phyloP scores from a whole-genome alignment of 257 asterid genomes.

The Solanum etuberosum region DNA sequence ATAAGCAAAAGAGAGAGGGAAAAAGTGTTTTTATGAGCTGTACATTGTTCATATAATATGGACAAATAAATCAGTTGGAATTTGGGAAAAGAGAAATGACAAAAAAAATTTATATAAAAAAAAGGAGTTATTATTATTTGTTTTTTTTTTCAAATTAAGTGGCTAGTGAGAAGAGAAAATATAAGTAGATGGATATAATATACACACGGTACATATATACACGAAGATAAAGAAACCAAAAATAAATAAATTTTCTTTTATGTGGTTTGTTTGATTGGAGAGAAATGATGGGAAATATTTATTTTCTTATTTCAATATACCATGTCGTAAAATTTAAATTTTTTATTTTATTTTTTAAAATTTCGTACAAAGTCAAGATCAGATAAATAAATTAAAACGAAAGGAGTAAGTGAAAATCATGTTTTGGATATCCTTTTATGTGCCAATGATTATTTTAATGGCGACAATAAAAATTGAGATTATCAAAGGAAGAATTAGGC shows the following conservation, averaged over 20 bases:
- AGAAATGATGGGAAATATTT: neutral
- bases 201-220: neutral
- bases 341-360: fast-evolving
- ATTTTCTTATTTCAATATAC: too few relatives aligned
- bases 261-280: neutral
- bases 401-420: too few relatives aligned
- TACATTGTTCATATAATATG: neutral
- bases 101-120: neutral
- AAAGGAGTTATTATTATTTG: neutral
- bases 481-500: too few relatives aligned
- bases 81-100: neutral
- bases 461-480: too few relatives aligned
- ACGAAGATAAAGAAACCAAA: neutral
- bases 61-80: neutral
- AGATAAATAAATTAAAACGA: fast-evolving
- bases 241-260: neutral
- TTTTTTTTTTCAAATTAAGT: neutral
- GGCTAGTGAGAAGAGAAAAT: neutral
- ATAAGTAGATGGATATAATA: neutral
- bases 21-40: neutral
- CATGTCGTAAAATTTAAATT: neutral
- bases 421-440: neutral
- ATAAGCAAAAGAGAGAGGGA: constrained; percentile 19
- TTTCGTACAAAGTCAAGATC: too few relatives aligned
- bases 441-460: too few relatives aligned